phyloP scores from a whole-genome alignment of 805 yeast genomes.

The Myxozyma melibiosi region DNA sequence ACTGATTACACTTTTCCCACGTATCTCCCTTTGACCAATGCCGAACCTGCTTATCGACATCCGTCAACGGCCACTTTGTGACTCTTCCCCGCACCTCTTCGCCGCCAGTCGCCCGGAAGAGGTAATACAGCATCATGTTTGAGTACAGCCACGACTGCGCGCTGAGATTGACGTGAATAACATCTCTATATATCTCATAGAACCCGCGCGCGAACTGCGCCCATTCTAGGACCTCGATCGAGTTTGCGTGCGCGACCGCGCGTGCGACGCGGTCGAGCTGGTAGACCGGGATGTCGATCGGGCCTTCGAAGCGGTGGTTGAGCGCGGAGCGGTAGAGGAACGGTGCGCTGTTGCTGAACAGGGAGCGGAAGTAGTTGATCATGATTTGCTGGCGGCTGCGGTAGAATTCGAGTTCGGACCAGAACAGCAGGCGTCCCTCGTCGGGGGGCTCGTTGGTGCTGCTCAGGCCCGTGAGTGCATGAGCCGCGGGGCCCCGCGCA shows the following conservation, averaged over 20 bases:
- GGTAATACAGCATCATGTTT: conserved; percentile 24
- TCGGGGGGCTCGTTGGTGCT: too few species aligned
- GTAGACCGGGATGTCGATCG: conserved; percentile 15
- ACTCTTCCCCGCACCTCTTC: conserved; percentile 13
- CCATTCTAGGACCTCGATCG: conserved; percentile 26
- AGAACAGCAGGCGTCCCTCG: conserved; percentile 12
- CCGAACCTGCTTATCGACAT: neutral
- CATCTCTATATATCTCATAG: conserved; percentile 5
- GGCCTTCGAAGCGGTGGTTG: conserved; percentile 13
- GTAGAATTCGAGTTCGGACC: conserved; percentile 22
- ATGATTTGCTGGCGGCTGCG: conserved; percentile 12
- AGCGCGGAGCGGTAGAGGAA: conserved; percentile 20
- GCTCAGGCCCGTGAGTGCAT: neutral
- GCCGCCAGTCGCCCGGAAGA: conserved; percentile 27
- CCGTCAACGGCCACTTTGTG: conserved; percentile 11
- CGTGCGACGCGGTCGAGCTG: conserved; percentile 22
- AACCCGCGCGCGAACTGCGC: conserved; percentile 15
- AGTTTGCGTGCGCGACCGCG: conserved; percentile 13
- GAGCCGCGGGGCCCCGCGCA: conserved; percentile 1
- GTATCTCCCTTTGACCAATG: neutral
- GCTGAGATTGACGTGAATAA: conserved; percentile 13
- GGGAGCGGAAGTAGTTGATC: conserved; percentile 3
- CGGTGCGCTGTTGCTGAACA: conserved; percentile 24
- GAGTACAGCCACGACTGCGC: conserved; percentile 13
- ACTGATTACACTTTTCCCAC: neutral